Conservation (phyloP, 148 eudicot species). For the Rheum nobile region DNA sequence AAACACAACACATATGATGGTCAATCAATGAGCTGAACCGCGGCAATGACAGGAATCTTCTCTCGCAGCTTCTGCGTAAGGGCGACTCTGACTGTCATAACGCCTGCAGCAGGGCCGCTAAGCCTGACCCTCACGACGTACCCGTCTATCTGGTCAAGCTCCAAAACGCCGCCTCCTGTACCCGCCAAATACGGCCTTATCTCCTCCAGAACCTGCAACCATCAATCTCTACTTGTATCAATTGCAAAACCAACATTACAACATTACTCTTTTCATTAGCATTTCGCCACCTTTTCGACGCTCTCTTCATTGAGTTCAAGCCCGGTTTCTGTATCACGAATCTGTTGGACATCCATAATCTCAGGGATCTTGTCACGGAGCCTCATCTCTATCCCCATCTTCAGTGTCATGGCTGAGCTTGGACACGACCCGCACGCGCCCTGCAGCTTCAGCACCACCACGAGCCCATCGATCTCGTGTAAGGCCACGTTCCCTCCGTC, state of each 20-base stretch:
- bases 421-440: slow-evolving; percentile 99
- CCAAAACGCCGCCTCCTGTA: slow-evolving; percentile 89
- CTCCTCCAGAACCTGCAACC: slow-evolving; percentile 60
- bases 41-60: slow-evolving; percentile 68
- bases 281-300: slow-evolving; percentile 52
- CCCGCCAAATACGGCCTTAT: slow-evolving; percentile 86
- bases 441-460: slow-evolving; percentile 75
- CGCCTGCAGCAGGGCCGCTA: slow-evolving; percentile 83
- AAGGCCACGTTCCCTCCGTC: slow-evolving; percentile 93
- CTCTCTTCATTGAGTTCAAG: slow-evolving; percentile 81
- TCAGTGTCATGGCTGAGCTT: slow-evolving; percentile 89
- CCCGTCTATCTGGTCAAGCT: slow-evolving; percentile 52
- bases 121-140: slow-evolving; percentile 60
- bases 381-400: slow-evolving; percentile 73
- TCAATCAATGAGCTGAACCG: slow-evolving; percentile 75
- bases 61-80: slow-evolving; percentile 85
- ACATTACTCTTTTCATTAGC: too few relatives aligned
- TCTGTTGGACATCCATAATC: slow-evolving; percentile 73
- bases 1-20: background rate
- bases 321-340: slow-evolving; percentile 80
- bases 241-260: background rate
- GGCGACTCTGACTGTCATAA: slow-evolving; percentile 93
- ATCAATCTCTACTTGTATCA: background rate
- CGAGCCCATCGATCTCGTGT: slow-evolving; percentile 91
- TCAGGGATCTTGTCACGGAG: slow-evolving; percentile 91